These are phyloP conservation scores for Actinidia arguta DNA, from an alignment of 179 eudicot genomes.

Conservation along the genomic window DNA sequence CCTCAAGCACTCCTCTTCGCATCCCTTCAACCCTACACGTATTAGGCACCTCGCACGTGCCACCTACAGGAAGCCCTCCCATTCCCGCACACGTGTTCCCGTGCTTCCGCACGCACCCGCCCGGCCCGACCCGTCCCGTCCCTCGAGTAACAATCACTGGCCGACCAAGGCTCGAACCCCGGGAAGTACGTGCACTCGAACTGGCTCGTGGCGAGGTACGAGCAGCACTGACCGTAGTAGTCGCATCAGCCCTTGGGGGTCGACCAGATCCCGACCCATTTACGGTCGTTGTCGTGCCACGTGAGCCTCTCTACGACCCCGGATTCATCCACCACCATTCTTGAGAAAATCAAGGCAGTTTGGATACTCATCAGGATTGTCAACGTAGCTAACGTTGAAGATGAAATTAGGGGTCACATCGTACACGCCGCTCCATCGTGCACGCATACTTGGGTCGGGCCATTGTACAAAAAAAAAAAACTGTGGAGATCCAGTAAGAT, in stretches of 20 bases:
- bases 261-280: slow-evolving; percentile 8
- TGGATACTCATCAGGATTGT: slow-evolving; percentile 10
- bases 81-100: neutral
- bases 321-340: neutral
- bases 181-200: slow-evolving; percentile 39
- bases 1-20: slow-evolving; percentile 33
- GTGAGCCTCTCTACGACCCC: neutral
- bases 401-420: neutral
- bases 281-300: slow-evolving; percentile 2
- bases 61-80: slow-evolving; percentile 14
- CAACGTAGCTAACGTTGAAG: neutral
- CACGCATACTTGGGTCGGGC: slow-evolving; percentile 1
- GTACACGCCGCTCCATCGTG: slow-evolving; percentile 18
- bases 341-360: neutral
- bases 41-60: slow-evolving; percentile 18
- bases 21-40: slow-evolving; percentile 28
- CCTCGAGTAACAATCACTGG: neutral
- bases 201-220: neutral
- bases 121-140: too few relatives aligned
- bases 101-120: slow-evolving; percentile 9
- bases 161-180: neutral
- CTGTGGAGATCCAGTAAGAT: slow-evolving; percentile 10
- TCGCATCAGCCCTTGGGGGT: slow-evolving; percentile 26
- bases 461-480: neutral
- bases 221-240: slow-evolving; percentile 25